Conservation (phyloP, 805 yeast genomes). For the Clavispora vitiphila region DNA sequence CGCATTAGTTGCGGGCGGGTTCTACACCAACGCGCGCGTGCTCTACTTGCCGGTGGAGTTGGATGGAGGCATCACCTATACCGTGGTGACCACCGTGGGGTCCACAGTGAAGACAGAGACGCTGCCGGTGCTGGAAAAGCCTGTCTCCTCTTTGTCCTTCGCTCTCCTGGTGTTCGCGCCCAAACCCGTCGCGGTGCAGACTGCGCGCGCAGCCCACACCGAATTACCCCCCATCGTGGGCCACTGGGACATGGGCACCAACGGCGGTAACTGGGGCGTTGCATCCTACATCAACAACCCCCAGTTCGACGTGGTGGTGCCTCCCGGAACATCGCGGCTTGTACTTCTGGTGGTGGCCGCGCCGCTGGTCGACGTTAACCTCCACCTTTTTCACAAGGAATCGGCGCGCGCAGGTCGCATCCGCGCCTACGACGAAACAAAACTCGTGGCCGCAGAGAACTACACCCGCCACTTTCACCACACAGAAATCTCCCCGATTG, state of each 20-base stretch:
- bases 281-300: slow-evolving; percentile 51
- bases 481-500: slow-evolving; percentile 15
- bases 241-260: slow-evolving; percentile 39
- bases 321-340: slow-evolving; percentile 10
- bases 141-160: neutral
- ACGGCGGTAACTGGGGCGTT: slow-evolving; percentile 54
- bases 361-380: slow-evolving; percentile 25
- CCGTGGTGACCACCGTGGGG: slow-evolving; percentile 17
- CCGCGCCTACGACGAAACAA: slow-evolving; percentile 18
- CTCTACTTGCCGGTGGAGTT: slow-evolving; percentile 27
- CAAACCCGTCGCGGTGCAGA: neutral
- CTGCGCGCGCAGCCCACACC: neutral
- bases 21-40: slow-evolving; percentile 35
- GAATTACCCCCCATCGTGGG: slow-evolving; percentile 21
- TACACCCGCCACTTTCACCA: slow-evolving; percentile 34
- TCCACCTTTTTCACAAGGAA: slow-evolving; percentile 42
- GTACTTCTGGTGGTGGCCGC: slow-evolving; percentile 2
- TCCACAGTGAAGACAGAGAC: neutral
- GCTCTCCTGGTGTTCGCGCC: neutral
- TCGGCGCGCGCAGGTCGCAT: slow-evolving; percentile 17
- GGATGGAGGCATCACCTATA: slow-evolving; percentile 22
- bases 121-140: neutral
- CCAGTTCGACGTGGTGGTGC: slow-evolving; percentile 36
- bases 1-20: slow-evolving; percentile 10
- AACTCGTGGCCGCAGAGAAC: slow-evolving; percentile 22